phyloP scores from a whole-genome alignment of 768 basidiomycete species.

The Phallus indusiatus region DNA sequence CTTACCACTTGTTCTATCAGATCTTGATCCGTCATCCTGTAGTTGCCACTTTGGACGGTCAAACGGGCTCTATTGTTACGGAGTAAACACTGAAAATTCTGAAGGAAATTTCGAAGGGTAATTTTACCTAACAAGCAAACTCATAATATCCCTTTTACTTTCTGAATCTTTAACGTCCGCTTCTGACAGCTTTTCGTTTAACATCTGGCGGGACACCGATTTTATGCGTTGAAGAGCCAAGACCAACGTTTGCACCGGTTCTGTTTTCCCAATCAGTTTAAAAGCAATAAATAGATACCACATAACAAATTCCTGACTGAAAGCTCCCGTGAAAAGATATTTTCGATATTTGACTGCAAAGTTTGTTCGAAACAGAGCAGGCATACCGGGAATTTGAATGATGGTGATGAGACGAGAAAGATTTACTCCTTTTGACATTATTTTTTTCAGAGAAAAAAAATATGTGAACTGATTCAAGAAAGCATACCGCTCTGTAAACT shows the following conservation, averaged over 20 bases:
- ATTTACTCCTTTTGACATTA: slow-evolving; percentile 19
- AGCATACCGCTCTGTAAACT: slow-evolving; percentile 28
- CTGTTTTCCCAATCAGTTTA: neutral
- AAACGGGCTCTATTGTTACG: slow-evolving; percentile 26
- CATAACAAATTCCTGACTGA: neutral
- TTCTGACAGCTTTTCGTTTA: slow-evolving; percentile 32
- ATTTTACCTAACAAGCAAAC: slow-evolving; percentile 28
- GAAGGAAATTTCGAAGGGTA: neutral
- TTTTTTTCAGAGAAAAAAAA: neutral
- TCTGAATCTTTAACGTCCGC: slow-evolving; percentile 25
- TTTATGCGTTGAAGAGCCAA: slow-evolving; percentile 35
- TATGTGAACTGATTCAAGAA: neutral
- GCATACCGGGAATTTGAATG: slow-evolving; percentile 29
- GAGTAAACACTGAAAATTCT: neutral
- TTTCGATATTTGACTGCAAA: slow-evolving; percentile 29
- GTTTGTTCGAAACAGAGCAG: slow-evolving; percentile 21
- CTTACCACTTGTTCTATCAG: slow-evolving; percentile 46
- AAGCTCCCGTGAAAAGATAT: slow-evolving; percentile 14
- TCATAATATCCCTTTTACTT: slow-evolving; percentile 44
- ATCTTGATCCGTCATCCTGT: slow-evolving; percentile 35
- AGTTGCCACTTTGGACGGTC: slow-evolving; percentile 26
- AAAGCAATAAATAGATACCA: neutral
- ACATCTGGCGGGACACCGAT: slow-evolving; percentile 29
- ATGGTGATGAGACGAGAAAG: slow-evolving; percentile 27
- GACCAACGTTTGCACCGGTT: slow-evolving; percentile 19